These are phyloP conservation scores for Penicillium subrubescens DNA, from an alignment of 495 filamentous ascomycete species.

Conservation along the genomic window DNA sequence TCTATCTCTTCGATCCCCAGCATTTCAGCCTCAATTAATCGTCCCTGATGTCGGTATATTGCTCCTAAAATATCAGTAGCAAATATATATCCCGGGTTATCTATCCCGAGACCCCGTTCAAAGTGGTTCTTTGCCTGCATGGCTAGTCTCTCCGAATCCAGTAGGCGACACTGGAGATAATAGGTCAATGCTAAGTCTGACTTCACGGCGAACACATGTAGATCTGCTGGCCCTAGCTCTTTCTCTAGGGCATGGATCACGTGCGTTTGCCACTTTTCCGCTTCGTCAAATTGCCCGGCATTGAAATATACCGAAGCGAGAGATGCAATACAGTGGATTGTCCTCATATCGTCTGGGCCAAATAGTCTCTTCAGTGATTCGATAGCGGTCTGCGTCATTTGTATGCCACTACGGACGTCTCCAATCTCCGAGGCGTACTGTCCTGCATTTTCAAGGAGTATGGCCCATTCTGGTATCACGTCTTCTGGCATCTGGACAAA, in stretches of 20 bases:
- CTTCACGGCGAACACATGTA: not conserved
- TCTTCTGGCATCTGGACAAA: constrained; percentile 12
- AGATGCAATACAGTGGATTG: not conserved
- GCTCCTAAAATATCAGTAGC: not conserved
- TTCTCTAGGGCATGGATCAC: not conserved
- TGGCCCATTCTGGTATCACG: constrained; percentile 2
- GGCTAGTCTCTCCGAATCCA: constrained; percentile 4
- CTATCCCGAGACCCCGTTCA: not conserved
- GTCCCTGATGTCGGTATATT: not conserved
- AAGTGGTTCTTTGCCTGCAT: not conserved
- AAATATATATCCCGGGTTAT: constrained; percentile 1
- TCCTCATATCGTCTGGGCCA: constrained; percentile 1
- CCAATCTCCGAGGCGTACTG: not conserved
- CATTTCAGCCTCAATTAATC: constrained; percentile 1
- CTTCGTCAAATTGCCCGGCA: not conserved
- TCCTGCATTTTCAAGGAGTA: constrained; percentile 4
- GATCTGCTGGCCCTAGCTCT: constrained; percentile 3
- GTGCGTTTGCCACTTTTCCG: not conserved
- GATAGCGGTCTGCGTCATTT: not conserved
- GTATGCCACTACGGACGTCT: not conserved
- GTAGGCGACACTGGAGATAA: not conserved
- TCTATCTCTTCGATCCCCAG: not conserved
- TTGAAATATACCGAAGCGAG: not conserved
- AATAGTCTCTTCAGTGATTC: not conserved
- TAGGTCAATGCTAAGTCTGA: not conserved